phyloP scores from a whole-genome alignment of 2,329 filamentous ascomycete species.

The Rhinocladiella similis region DNA sequence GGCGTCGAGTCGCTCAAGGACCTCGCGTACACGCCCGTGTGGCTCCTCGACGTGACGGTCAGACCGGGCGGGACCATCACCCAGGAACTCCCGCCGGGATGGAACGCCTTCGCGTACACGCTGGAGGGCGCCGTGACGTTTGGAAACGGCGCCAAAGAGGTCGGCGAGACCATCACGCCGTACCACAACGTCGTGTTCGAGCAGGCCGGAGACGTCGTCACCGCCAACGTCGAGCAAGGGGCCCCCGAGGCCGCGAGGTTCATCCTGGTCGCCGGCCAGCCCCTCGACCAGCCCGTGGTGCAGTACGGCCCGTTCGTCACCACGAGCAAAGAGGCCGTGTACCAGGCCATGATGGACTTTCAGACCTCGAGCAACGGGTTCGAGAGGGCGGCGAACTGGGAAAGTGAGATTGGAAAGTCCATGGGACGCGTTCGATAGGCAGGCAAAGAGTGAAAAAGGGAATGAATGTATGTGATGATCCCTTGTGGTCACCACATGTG shows the following conservation, averaged over 20 bases:
- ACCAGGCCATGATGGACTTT: slow-evolving; percentile 75
- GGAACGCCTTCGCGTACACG: slow-evolving; percentile 89
- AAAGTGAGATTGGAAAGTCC: slow-evolving; percentile 81
- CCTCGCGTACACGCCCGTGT: slow-evolving; percentile 94
- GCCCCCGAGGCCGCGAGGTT: slow-evolving; percentile 57
- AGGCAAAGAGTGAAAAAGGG: neutral
- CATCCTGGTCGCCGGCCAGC: slow-evolving; percentile 74
- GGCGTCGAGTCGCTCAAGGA: slow-evolving; percentile 86
- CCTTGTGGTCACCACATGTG: too few relatives aligned
- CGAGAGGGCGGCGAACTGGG: slow-evolving; percentile 75
- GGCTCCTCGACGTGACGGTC: slow-evolving; percentile 83
- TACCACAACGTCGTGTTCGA: slow-evolving; percentile 92
- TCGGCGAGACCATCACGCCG: slow-evolving; percentile 58
- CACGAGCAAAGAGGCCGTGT: slow-evolving; percentile 68
- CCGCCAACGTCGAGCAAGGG: slow-evolving; percentile 66
- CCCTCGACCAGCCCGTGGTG: slow-evolving; percentile 75
- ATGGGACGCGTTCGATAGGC: slow-evolving; percentile 48
- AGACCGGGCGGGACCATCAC: slow-evolving; percentile 74
- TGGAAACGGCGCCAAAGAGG: slow-evolving; percentile 39
- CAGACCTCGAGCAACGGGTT: slow-evolving; percentile 74
- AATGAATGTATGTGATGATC: neutral
- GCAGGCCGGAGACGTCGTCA: slow-evolving; percentile 72
- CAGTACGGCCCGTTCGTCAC: slow-evolving; percentile 88
- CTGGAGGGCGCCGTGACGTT: slow-evolving; percentile 70
- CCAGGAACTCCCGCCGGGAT: slow-evolving; percentile 74